Conservation (phyloP, 306 rosid genomes). For the Trichosanthes truncata region DNA sequence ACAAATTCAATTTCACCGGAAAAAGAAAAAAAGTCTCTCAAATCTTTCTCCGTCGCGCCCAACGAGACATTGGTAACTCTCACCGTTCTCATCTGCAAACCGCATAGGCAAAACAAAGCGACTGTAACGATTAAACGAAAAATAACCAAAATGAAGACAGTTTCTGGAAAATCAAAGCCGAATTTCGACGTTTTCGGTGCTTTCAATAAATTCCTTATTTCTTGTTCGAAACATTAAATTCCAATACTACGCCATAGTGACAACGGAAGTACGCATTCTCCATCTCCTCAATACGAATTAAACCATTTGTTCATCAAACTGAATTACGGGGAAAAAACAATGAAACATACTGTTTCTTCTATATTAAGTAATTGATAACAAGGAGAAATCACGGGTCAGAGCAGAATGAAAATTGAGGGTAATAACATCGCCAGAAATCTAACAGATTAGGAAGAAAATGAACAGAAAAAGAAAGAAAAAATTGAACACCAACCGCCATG, state of each 20-base stretch:
- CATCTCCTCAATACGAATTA: background rate
- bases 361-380: background rate
- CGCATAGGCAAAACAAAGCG: background rate
- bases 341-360: background rate
- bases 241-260: background rate
- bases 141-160: background rate
- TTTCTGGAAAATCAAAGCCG: background rate
- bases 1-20: constrained; percentile 43
- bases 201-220: background rate
- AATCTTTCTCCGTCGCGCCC: constrained; percentile 34
- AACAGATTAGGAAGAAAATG: background rate
- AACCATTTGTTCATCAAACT: background rate
- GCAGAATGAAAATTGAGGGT: background rate
- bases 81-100: constrained; percentile 35
- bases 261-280: background rate
- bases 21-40: constrained; percentile 51
- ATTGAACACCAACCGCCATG: constrained; percentile 3
- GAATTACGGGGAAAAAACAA: background rate
- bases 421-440: background rate
- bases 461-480: background rate
- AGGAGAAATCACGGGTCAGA: background rate
- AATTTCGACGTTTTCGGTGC: background rate
- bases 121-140: background rate
- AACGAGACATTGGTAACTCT: constrained; percentile 45
- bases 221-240: background rate